phyloP scores from a whole-genome alignment of 129 eudicot genomes.

The Flaveria ramosissima region DNA sequence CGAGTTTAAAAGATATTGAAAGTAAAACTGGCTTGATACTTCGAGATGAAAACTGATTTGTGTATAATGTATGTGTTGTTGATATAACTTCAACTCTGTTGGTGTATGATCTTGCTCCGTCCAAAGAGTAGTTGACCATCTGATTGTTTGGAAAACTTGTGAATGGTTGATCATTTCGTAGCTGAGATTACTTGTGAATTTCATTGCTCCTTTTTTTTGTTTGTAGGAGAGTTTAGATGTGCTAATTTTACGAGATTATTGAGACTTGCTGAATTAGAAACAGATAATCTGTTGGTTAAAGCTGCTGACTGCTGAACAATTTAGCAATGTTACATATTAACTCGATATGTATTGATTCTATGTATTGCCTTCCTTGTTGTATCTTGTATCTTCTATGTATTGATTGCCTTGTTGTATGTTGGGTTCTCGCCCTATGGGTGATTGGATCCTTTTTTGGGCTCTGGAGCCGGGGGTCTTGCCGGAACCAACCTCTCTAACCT shows the following conservation, averaged over 20 bases:
- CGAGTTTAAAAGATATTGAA: too few species aligned
- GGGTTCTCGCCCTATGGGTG: too few species aligned
- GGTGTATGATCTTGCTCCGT: neutral
- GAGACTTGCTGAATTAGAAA: neutral
- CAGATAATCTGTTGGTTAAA: neutral
- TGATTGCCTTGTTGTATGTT: too few species aligned
- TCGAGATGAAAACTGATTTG: too few species aligned
- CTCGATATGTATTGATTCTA: too few species aligned
- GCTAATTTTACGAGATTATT: neutral
- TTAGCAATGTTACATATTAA: neutral
- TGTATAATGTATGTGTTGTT: too few species aligned
- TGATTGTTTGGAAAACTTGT: neutral
- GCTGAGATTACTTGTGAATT: neutral
- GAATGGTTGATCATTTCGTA: slow-evolving; percentile 3
- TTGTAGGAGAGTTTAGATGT: neutral
- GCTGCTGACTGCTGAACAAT: neutral
- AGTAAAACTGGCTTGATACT: too few species aligned
- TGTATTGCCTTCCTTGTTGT: too few species aligned
- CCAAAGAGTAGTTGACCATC: neutral
- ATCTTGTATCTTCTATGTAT: too few species aligned
- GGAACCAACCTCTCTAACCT: too few species aligned
- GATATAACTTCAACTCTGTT: neutral
- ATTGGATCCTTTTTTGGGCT: too few species aligned
- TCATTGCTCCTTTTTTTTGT: neutral
- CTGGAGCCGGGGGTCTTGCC: too few species aligned